A percentile compares a stretch with the other conserved stretches of the same genome.
phyloP scores from a whole-genome alignment of 768 basidiomycete species.

The Termitomyces sp. region DNA sequence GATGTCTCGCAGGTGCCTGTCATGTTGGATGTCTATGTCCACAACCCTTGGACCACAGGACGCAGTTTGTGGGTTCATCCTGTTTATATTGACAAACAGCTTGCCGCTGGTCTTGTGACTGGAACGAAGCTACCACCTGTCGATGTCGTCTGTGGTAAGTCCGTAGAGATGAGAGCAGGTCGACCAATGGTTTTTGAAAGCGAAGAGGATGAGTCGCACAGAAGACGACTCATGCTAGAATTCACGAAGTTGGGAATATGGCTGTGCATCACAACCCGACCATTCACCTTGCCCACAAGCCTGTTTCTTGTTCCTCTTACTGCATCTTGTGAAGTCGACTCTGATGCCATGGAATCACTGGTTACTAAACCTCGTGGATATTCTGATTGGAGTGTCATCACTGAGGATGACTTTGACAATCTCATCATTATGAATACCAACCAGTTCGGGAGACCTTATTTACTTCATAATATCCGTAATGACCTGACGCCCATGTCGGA shows the following conservation, averaged over 20 bases:
- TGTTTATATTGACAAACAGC: conserved; percentile 44
- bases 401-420: conserved; percentile 42
- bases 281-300: conserved; percentile 44
- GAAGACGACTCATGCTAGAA: conserved; percentile 51
- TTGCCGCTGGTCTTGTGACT: conserved; percentile 60
- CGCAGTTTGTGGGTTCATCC: conserved; percentile 59
- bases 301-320: conserved; percentile 66
- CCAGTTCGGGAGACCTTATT: conserved; percentile 48
- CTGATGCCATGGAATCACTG: conserved; percentile 44
- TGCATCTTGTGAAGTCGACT: conserved; percentile 49
- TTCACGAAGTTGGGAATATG: conserved; percentile 61
- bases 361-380: conserved; percentile 45
- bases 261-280: conserved; percentile 58
- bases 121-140: conserved; percentile 50
- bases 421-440: conserved; percentile 52
- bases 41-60: conserved; percentile 63
- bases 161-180: conserved; percentile 30
- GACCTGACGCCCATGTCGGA: conserved; percentile 64
- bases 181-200: conserved; percentile 31
- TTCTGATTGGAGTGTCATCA: conserved; percentile 50
- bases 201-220: conserved; percentile 39
- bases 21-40: conserved; percentile 55
- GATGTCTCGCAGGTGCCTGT: conserved; percentile 43
- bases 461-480: conserved; percentile 52
- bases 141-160: conserved; percentile 33